phyloP scores from a whole-genome alignment of 2,329 filamentous ascomycete genomes.

The Fusarium nygamai region DNA sequence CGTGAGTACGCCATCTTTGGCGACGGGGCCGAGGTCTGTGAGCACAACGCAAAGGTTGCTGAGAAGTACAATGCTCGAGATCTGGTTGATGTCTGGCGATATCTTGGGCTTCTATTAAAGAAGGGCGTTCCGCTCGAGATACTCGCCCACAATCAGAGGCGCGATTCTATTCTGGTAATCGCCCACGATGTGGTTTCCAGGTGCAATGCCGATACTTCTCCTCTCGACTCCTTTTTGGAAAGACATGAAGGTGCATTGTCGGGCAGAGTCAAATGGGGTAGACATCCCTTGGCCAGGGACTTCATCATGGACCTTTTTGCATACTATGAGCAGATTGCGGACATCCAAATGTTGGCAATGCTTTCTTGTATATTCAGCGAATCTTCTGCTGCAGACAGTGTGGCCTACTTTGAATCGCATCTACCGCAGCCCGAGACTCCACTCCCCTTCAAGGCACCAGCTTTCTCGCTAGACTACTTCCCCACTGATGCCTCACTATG shows the following conservation, averaged over 20 bases:
- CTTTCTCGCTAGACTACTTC: constrained; percentile 74
- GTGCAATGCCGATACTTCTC: constrained; percentile 30
- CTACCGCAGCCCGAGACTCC: constrained; percentile 69
- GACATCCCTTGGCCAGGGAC: constrained; percentile 70
- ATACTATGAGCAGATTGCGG: constrained; percentile 69
- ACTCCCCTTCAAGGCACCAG: constrained; percentile 71
- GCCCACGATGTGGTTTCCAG: constrained; percentile 68
- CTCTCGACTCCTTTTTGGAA: constrained; percentile 13
- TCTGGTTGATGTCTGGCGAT: constrained; percentile 83
- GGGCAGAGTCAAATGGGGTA: constrained; percentile 74
- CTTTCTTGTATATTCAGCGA: constrained; percentile 76
- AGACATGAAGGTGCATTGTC: constrained; percentile 50
- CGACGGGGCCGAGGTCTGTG: constrained; percentile 81
- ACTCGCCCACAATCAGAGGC: constrained; percentile 62
- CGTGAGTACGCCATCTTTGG: constrained; percentile 86
- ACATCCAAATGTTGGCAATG: constrained; percentile 78
- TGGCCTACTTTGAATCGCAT: constrained; percentile 66
- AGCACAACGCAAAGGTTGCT: constrained; percentile 84
- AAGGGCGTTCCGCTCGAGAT: constrained; percentile 79
- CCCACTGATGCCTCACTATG: constrained; percentile 66
- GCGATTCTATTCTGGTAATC: constrained; percentile 73
- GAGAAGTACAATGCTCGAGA: constrained; percentile 75
- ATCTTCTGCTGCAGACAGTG: constrained; percentile 62
- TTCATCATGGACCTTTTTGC: constrained; percentile 71
- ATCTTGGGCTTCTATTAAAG: constrained; percentile 79